These are phyloP conservation scores for Ogataea pini DNA, from an alignment of 805 yeast species.

Conservation along the genomic window DNA sequence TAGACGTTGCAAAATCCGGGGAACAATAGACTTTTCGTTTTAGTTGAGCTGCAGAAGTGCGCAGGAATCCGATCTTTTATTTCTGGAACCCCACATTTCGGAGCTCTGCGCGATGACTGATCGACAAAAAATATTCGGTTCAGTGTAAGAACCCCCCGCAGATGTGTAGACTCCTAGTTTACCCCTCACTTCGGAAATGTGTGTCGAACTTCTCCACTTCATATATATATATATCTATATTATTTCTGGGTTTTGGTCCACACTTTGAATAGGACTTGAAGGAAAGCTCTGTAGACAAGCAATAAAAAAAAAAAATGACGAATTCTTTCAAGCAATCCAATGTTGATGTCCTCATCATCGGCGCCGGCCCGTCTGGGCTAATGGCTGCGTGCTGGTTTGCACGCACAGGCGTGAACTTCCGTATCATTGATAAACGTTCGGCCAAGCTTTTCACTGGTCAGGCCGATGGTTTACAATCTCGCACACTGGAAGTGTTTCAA, in stretches of 20 bases:
- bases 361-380: slow-evolving; percentile 42
- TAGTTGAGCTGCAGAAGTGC: not conserved
- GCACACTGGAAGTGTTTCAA: slow-evolving; percentile 34
- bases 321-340: slow-evolving; percentile 7
- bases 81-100: not conserved
- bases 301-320: slow-evolving; percentile 4
- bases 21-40: not conserved
- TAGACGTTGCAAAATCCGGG: not conserved
- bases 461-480: slow-evolving; percentile 38
- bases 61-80: not conserved
- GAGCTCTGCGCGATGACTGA: not conserved
- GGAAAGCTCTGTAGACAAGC: too few species aligned
- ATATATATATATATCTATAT: not conserved
- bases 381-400: slow-evolving; percentile 37
- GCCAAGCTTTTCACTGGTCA: slow-evolving; percentile 34
- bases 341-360: slow-evolving; percentile 38
- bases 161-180: not conserved
- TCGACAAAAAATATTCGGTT: not conserved
- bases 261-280: too few species aligned
- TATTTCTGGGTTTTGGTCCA: not conserved
- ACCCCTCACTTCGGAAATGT: slow-evolving; percentile 1
- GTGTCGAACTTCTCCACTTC: not conserved
- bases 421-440: slow-evolving; percentile 36
- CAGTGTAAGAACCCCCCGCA: not conserved
- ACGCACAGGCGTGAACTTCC: slow-evolving; percentile 31